These are phyloP conservation scores for Acanthochlamys bracteata DNA, from an alignment of 106 monocot genomes.

Conservation along the genomic window DNA sequence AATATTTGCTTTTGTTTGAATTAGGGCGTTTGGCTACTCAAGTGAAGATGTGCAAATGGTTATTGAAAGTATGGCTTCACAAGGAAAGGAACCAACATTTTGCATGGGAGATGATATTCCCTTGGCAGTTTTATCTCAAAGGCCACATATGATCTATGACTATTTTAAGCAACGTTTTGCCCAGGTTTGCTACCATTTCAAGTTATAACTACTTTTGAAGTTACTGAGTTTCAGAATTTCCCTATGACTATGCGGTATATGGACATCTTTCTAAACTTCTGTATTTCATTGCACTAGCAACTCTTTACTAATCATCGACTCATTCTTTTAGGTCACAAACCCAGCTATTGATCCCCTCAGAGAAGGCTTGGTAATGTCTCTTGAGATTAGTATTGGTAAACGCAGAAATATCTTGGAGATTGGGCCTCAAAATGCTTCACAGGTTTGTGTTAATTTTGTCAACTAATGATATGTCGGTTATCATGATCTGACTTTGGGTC, in stretches of 20 bases:
- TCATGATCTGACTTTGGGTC: too few relatives aligned
- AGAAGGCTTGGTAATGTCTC: slow-evolving; percentile 98
- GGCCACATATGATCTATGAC: slow-evolving; percentile 90
- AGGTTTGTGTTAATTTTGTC: slow-evolving; percentile 70
- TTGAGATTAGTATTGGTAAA: slow-evolving; percentile 92
- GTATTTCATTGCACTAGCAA: not conserved
- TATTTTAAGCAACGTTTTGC: slow-evolving; percentile 99
- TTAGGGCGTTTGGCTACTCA: slow-evolving; percentile 95
- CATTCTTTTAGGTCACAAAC: slow-evolving; percentile 71
- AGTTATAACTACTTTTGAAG: too few relatives aligned
- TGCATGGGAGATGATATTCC: slow-evolving; percentile 99
- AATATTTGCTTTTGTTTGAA: not conserved
- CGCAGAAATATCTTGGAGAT: slow-evolving; percentile 85
- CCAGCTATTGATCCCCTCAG: slow-evolving; percentile 96
- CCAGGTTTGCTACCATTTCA: slow-evolving; percentile 72
- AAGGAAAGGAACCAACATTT: slow-evolving; percentile 99
- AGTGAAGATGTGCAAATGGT: slow-evolving; percentile 99
- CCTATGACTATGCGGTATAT: not conserved
- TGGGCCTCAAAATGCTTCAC: slow-evolving; percentile 92
- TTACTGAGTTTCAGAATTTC: too few relatives aligned
- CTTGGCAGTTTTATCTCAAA: slow-evolving; percentile 75
- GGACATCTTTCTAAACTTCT: not conserved
- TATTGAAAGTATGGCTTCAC: slow-evolving; percentile 96
- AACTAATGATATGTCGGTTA: not conserved
- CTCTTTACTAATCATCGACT: slow-evolving; percentile 7